These are phyloP conservation scores for Podospora tetraspora DNA, from an alignment of 495 filamentous ascomycete species.

Conservation along the genomic window DNA sequence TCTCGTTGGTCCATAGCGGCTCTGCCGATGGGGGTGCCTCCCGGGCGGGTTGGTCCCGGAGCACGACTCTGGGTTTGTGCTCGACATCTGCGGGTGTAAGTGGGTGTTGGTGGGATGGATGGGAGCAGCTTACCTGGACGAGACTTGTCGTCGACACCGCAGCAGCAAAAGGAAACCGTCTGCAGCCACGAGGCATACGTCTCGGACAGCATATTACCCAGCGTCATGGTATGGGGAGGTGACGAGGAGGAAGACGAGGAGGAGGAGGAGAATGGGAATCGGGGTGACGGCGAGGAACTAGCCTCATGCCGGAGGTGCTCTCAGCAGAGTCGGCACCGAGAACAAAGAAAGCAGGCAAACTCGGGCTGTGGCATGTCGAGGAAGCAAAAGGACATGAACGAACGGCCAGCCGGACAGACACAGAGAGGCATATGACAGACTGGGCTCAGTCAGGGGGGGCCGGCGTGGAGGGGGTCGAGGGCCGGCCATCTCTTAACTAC, in stretches of 20 bases:
- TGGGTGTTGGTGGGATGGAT: not conserved
- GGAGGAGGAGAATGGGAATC: not conserved
- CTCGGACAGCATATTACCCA: conserved; percentile 38
- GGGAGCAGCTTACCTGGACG: conserved; percentile 23
- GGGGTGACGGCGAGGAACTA: conserved; percentile 13
- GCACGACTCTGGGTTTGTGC: conserved; percentile 28
- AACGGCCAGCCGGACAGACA: not conserved
- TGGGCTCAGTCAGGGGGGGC: not conserved
- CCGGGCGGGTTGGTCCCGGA: conserved; percentile 38
- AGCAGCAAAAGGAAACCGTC: conserved; percentile 40
- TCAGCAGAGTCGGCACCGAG: conserved; percentile 16
- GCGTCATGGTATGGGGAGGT: conserved; percentile 26
- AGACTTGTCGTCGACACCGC: conserved; percentile 33
- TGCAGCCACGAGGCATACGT: conserved; percentile 38
- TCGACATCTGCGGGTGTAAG: conserved; percentile 14
- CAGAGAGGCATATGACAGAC: conserved; percentile 11
- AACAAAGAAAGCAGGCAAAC: conserved; percentile 22
- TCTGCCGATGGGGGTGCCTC: conserved; percentile 31
- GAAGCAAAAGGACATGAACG: not conserved
- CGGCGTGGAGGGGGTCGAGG: not conserved
- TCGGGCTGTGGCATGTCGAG: not conserved
- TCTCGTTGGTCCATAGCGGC: conserved; percentile 27
- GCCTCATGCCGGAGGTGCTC: conserved; percentile 15
- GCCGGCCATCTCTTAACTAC: conserved; percentile 10
- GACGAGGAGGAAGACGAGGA: conserved; percentile 11